Percentiles rank a stretch among this genome's conserved stretches.
phyloP scores from a whole-genome alignment of 441 rosid species.

The Mallotus japonicus region DNA sequence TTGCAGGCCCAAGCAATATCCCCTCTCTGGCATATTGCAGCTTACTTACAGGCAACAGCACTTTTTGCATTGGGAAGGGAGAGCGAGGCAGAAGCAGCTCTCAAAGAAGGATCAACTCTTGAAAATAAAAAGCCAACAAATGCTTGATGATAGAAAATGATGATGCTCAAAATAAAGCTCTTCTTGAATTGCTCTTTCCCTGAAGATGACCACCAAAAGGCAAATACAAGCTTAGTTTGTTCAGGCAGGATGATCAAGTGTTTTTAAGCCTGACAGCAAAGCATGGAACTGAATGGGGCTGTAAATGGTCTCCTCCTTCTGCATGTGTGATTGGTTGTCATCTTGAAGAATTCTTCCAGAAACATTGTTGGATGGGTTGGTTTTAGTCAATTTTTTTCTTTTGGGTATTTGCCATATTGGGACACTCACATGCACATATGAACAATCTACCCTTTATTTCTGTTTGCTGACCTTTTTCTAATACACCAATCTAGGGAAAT shows the following conservation, averaged over 20 bases:
- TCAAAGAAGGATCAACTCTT: conserved; percentile 63
- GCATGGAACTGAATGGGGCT: conserved; percentile 13
- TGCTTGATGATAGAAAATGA: conserved; percentile 22
- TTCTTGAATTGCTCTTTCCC: conserved; percentile 14
- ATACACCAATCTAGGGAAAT: conserved; percentile 29
- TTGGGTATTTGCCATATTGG: conserved; percentile 11
- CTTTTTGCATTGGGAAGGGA: conserved; percentile 65
- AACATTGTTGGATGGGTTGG: conserved; percentile 32
- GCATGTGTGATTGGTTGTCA: conserved; percentile 25
- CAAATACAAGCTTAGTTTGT: conserved; percentile 20
- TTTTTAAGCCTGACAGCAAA: conserved; percentile 14
- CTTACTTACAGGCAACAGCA: conserved; percentile 70
- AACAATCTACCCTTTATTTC: conserved; percentile 19
- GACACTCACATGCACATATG: conserved; percentile 12
- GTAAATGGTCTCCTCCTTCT: conserved; percentile 15
- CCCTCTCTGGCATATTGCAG: conserved; percentile 77
- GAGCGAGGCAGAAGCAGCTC: conserved; percentile 68
- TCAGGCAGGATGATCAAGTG: conserved; percentile 11
- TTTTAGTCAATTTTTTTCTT: conserved; percentile 24
- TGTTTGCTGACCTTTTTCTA: conserved; percentile 22
- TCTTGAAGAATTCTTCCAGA: conserved; percentile 34
- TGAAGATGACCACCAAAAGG: conserved; percentile 19
- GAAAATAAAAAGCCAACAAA: conserved; percentile 50
- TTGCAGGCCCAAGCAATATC: conserved; percentile 71
- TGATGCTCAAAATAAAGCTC: conserved; percentile 16